These are phyloP conservation scores for Arthroderma sp. DNA, from an alignment of 2,329 filamentous ascomycete genomes.

Conservation along the genomic window DNA sequence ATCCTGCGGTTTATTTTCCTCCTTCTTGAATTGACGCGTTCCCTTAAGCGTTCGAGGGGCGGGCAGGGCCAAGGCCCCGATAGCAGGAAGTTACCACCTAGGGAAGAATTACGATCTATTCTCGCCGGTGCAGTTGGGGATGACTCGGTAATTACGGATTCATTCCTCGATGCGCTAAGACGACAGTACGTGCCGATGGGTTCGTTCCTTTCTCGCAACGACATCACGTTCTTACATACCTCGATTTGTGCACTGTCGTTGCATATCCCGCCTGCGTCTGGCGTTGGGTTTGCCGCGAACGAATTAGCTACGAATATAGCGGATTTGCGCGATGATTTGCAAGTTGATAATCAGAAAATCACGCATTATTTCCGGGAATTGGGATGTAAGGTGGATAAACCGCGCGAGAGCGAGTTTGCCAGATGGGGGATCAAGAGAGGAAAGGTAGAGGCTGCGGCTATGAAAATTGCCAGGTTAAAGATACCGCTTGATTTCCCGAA, in stretches of 20 bases:
- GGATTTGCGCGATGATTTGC: constrained; percentile 33
- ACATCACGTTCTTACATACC: constrained; percentile 31
- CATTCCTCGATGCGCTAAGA: constrained; percentile 28
- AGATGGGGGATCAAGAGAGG: constrained; percentile 41
- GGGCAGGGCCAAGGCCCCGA: constrained; percentile 18
- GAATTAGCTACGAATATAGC: constrained; percentile 31
- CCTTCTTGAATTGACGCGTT: constrained; percentile 29
- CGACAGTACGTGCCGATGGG: constrained; percentile 29
- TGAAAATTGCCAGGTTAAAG: constrained; percentile 53
- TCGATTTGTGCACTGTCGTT: constrained; percentile 34
- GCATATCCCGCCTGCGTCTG: constrained; percentile 31
- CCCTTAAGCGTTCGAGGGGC: constrained; percentile 17
- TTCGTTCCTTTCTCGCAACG: constrained; percentile 23
- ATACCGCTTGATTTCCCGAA: constrained; percentile 77
- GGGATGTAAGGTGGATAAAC: constrained; percentile 32
- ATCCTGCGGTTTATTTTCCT: constrained; percentile 33
- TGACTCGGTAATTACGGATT: constrained; percentile 20
- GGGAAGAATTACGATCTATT: constrained; percentile 27
- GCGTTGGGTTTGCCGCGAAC: constrained; percentile 24
- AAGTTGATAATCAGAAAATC: constrained; percentile 23
- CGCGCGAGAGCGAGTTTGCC: constrained; percentile 27
- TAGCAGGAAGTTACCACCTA: constrained; percentile 27
- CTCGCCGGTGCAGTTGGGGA: constrained; percentile 19
- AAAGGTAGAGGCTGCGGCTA: constrained; percentile 42
- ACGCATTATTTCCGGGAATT: constrained; percentile 33